Evolutionary conservation across 257 asterid genomes (phyloP).

Genomic region (Plantago major): DNA sequence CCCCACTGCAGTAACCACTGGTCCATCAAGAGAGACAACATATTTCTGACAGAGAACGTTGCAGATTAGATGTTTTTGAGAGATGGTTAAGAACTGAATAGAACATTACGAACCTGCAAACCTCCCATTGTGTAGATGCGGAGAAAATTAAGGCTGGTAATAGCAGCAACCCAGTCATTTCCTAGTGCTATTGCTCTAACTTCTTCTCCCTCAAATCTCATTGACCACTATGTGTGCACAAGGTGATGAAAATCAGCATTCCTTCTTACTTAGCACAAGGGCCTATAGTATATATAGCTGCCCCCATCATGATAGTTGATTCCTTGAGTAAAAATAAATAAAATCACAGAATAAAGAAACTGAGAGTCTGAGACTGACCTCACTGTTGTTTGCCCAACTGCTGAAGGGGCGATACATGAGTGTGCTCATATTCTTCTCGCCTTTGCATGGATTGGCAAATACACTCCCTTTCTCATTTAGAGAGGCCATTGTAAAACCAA

Average conservation of each 20-base stretch:
- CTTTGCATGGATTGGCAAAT: constrained; percentile 96
- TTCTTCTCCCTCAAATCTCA: constrained; percentile 98
- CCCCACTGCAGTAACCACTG: constrained; percentile 92
- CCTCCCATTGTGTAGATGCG: constrained; percentile 87
- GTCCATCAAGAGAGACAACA: constrained; percentile 82
- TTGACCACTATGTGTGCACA: constrained; percentile 76
- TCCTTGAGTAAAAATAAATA: neutral
- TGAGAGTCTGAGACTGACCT: constrained; percentile 45
- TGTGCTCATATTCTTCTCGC: constrained; percentile 91
- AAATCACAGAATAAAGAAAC: constrained; percentile 11
- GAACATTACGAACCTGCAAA: constrained; percentile 65
- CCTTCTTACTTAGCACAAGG: constrained; percentile 1
- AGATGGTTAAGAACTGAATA: constrained; percentile 15
- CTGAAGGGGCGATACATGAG: constrained; percentile 94
- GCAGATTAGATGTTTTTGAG: constrained; percentile 20
- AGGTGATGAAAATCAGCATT: constrained; percentile 18
- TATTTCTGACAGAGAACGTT: constrained; percentile 41
- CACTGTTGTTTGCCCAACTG: constrained; percentile 95
- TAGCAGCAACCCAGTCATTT: constrained; percentile 84
- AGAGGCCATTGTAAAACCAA: constrained; percentile 97
- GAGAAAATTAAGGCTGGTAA: constrained; percentile 83
- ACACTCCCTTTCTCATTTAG: constrained; percentile 77
- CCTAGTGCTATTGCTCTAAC: constrained; percentile 90
- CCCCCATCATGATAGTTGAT: constrained; percentile 8
- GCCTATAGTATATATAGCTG: constrained; percentile 1